Base-by-base conservation (phyloP, 306 rosid genomes). In the Ormosia emarginata region DNA sequence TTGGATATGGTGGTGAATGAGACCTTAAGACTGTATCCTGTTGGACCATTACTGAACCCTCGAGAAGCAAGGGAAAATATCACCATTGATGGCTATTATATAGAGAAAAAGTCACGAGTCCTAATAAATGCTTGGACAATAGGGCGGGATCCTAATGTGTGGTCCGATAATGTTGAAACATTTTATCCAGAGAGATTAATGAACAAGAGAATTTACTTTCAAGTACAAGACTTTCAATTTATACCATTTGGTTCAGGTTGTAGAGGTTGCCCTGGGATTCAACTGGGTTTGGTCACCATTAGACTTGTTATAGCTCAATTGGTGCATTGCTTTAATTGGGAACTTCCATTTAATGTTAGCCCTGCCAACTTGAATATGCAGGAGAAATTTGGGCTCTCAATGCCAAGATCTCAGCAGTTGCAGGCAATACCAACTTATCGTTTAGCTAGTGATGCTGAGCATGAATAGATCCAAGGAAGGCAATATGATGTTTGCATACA, bases 241-340 rank as follows among this genome's bases (percentile, higher is more conserved):
- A 12, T 75, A 7, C 87, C 87, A 58, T 86, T 89, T 62, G 90
- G 88, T 55, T 67, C 81, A 0, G 86, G 89, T 3, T 41, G 87
- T 0, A 80, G 87, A 62, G 56, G 71, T 7, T 88, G 89, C 7
- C 89, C 79, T 0, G 87, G 87, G 14, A 15, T 85, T 53, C 84
- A 83, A 4, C 2, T 83, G 8, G 91, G 87, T 5, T 40, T 85
- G 2, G 36, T 50, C 2, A 15, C 56, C 0, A 71, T 62, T 14
- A 67, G 43, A 43, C 7, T 77, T 4, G 40, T 83, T 0, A 0
- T 88, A 3, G 87, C 89, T 3, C 91, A 85, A 6, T 67, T 88
- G 14, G 79, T 80, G 39, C 91, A 85, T 7, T 86, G 80, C 74
- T 86, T 86, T 44, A 46, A 79, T 13, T 86, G 89, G 89, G 79